These are phyloP conservation scores for Simplicillium aogashimaense DNA, from an alignment of 2,329 filamentous ascomycete genomes.

Conservation along the genomic window DNA sequence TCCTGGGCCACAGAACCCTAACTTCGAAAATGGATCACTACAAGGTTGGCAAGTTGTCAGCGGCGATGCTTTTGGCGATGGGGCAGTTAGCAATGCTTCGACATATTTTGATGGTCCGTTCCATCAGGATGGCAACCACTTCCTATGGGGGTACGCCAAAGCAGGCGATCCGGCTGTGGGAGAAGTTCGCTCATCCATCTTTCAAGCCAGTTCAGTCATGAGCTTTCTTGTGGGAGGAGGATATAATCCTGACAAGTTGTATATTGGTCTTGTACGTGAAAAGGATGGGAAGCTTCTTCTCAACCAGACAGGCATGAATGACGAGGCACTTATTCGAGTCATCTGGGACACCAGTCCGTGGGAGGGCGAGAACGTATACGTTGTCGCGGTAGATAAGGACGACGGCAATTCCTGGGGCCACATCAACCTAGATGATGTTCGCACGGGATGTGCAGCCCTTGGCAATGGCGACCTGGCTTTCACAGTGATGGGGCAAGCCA, in stretches of 20 bases:
- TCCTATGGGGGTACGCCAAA: conserved; percentile 14
- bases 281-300: conserved; percentile 13
- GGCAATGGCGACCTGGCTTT: conserved; percentile 15
- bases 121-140: conserved; percentile 13
- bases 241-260: conserved; percentile 18
- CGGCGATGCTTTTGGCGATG: conserved; percentile 14
- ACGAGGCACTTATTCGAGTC: conserved; percentile 18
- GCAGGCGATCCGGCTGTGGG: conserved; percentile 16
- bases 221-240: conserved; percentile 20
- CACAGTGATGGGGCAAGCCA: conserved; percentile 17
- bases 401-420: conserved; percentile 13
- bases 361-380: conserved; percentile 13
- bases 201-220: conserved; percentile 16
- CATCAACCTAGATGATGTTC: conserved; percentile 20
- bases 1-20: conserved; percentile 11
- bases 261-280: conserved; percentile 17
- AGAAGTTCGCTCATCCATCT: conserved; percentile 15
- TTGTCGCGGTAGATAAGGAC: conserved; percentile 14
- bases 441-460: conserved; percentile 16
- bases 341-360: conserved; percentile 19
- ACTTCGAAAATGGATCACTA: conserved; percentile 15
- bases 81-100: conserved; percentile 11
- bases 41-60: conserved; percentile 15
- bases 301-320: conserved; percentile 18
- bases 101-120: conserved; percentile 19